These are phyloP conservation scores for Mycena maculata DNA, from an alignment of 768 basidiomycete species.

Conservation along the genomic window DNA sequence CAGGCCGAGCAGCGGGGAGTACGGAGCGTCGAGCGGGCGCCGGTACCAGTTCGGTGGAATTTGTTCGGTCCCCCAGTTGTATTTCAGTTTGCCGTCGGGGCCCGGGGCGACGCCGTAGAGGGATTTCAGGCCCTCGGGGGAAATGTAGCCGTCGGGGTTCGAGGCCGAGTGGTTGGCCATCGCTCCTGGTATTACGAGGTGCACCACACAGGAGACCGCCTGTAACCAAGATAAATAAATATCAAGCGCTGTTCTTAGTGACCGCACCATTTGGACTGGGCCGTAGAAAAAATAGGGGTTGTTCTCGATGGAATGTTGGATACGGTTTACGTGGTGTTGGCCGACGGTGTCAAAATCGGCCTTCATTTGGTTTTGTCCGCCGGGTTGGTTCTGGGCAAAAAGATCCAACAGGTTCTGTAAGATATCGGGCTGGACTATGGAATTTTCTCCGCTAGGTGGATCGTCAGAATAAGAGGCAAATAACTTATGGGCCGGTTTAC, in stretches of 20 bases:
- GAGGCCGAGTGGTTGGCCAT: conserved; percentile 18
- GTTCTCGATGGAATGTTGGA: neutral
- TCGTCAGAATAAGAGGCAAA: neutral
- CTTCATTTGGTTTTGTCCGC: neutral
- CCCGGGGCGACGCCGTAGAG: neutral
- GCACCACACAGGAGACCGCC: neutral
- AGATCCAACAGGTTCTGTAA: neutral
- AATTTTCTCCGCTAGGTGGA: neutral
- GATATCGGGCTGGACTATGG: neutral
- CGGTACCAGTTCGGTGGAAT: conserved; percentile 25
- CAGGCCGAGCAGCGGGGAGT: neutral
- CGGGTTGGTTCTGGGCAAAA: neutral
- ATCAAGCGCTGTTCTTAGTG: neutral
- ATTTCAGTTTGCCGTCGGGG: neutral
- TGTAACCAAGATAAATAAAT: neutral
- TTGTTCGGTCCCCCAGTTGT: conserved; percentile 10
- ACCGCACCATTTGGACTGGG: conserved; percentile 17
- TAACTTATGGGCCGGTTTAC: neutral
- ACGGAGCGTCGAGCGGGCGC: neutral
- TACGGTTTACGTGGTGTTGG: neutral
- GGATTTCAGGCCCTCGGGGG: neutral
- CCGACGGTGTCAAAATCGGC: neutral
- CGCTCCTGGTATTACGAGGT: neutral
- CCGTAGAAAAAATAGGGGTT: conserved; percentile 21
- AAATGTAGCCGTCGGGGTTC: neutral